Evolutionary conservation across 805 yeast species (phyloP).

Genomic region (Lachancea thermotolerans): DNA sequence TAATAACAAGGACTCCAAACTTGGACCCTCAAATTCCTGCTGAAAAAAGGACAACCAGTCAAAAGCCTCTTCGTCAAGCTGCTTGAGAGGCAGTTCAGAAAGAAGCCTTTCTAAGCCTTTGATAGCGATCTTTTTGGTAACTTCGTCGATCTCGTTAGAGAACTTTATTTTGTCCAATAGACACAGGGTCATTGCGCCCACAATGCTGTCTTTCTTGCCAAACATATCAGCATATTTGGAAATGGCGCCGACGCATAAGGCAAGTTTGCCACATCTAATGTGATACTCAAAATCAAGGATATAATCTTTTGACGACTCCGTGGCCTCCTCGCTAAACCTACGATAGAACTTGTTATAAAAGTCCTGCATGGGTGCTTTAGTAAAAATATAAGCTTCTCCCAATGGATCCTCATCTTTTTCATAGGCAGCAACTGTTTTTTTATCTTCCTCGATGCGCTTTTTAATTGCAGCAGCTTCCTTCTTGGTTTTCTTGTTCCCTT

Average conservation of each 20-base stretch:
- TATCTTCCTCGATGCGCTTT: conserved; percentile 50
- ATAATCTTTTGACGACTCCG: conserved; percentile 32
- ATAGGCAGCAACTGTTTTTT: conserved; percentile 36
- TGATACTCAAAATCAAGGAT: conserved; percentile 26
- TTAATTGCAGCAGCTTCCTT: conserved; percentile 44
- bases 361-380: conserved; percentile 37
- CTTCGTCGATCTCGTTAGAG: conserved; percentile 17
- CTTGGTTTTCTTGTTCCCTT: conserved; percentile 45
- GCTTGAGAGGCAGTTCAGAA: conserved; percentile 17
- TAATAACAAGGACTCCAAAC: conserved; percentile 18
- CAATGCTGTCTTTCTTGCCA: conserved; percentile 16
- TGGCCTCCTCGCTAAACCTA: conserved; percentile 37
- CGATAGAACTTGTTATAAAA: conserved; percentile 39
- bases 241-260: conserved; percentile 26
- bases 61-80: conserved; percentile 15
- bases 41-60: conserved; percentile 21
- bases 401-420: conserved; percentile 51
- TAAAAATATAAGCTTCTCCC: conserved; percentile 40
- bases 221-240: conserved; percentile 17
- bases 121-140: conserved; percentile 28
- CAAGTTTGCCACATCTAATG: conserved; percentile 26
- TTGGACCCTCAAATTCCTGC: conserved; percentile 11
- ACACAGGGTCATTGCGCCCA: conserved; percentile 25
- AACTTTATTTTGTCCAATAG: conserved; percentile 20
- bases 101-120: conserved; percentile 25